These are phyloP conservation scores for Taphrina pruni DNA, from an alignment of 1,139 yeast genomes.

Conservation along the genomic window DNA sequence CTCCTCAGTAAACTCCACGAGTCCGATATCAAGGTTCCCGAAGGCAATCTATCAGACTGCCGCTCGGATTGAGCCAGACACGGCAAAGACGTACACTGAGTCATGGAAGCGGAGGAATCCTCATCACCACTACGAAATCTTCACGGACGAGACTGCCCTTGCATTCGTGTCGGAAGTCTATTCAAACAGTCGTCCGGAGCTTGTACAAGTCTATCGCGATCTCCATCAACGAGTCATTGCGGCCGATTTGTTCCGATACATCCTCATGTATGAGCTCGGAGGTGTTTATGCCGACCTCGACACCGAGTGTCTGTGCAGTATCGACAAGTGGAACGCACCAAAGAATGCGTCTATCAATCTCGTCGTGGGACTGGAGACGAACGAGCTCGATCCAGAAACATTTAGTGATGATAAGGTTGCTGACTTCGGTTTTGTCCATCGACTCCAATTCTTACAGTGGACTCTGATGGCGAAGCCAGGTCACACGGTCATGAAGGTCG, in stretches of 20 bases:
- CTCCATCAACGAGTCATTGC: constrained; percentile 59
- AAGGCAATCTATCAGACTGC: constrained; percentile 1
- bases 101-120: neutral
- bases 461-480: constrained; percentile 82
- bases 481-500: constrained; percentile 83
- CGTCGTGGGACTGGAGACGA: constrained; percentile 23
- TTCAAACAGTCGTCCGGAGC: neutral
- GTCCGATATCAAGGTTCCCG: neutral
- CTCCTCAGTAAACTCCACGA: neutral
- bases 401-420: constrained; percentile 60
- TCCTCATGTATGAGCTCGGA: constrained; percentile 83
- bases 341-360: constrained; percentile 45
- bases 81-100: neutral
- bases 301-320: constrained; percentile 66
- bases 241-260: constrained; percentile 89
- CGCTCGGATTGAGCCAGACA: neutral
- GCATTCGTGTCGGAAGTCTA: neutral
- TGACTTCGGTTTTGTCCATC: constrained; percentile 65
- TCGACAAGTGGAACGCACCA: constrained; percentile 67
- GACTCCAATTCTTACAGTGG: constrained; percentile 82
- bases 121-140: neutral
- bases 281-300: constrained; percentile 93
- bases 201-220: neutral
- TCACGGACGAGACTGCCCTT: neutral
- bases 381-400: constrained; percentile 18